Base-by-base conservation (phyloP, 805 yeast genomes). In the Saturnispora quitensis region DNA sequence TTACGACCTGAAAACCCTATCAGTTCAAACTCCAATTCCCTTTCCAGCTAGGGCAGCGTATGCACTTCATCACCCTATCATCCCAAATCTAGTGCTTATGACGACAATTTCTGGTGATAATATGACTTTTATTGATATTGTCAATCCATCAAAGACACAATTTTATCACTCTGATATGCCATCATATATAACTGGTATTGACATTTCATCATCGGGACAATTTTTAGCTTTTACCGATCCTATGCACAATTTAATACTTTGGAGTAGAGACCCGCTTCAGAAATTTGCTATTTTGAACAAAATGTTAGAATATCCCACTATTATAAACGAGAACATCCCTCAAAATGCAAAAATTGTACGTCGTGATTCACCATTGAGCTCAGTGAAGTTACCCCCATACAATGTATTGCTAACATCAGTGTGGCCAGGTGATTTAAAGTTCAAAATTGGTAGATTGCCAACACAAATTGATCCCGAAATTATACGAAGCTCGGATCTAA, bases 31-130 rank as follows among this genome's bases (percentile, higher is more conserved):
- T 0, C 97, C 97, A 3, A 73, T 91, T 7, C 80, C 97, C 4
- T 89, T 89, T 61, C 89, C 93, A 0, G 84, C 89, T 0, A 97
- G 97, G 12, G 97, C 98, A 0, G 75, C 86, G 9, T 86, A 77
- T 62, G 93, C 85, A 1, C 75, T 86, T 47, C 73, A 91, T 55
- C 97, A 91, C 68, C 97, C 98, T 6, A 84, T 86, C 54, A 63
- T 89, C 47, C 86, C 96, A 5, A 85, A 86, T 38, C 81, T 85
- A 35, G 78, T 89, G 44, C 65, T 89, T 4, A 81, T 87, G 7
- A 84, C 88, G 0, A 85, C 97, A 0, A 74, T 74, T 20, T 67
- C 78, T 22, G 98, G 98, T 17, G 52, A 50, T 38, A 91, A 89
- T 54, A 71, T 93, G 53, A 96, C 89, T 61, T 84, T 89, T 57